Conservation (phyloP, 306 rosid genomes). For the Potentilla sterilis region DNA sequence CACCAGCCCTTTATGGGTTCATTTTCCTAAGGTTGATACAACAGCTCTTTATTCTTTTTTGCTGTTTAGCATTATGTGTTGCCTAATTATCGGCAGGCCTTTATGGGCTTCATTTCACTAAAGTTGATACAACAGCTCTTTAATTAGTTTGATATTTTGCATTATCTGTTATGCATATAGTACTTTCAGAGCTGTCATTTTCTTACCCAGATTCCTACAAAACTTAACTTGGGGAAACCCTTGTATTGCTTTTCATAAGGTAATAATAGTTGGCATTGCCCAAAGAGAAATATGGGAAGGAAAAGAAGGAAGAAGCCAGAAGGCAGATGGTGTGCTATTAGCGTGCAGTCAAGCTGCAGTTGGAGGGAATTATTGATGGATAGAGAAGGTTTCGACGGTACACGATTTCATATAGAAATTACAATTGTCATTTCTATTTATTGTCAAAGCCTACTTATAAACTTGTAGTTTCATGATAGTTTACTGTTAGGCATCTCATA, state of each 20-base stretch:
- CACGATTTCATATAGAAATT: neutral
- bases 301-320: conserved; percentile 5
- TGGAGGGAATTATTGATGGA: neutral
- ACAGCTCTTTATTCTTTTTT: neutral
- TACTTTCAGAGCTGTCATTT: neutral
- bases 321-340: conserved; percentile 9
- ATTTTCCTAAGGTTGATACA: conserved; percentile 3
- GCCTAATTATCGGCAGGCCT: conserved; percentile 11
- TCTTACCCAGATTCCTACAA: neutral
- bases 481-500: neutral
- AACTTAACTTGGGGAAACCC: conserved; percentile 3
- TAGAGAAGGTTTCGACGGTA: neutral
- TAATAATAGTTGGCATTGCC: neutral
- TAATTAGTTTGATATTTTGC: neutral
- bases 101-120: conserved; percentile 1
- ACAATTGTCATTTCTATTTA: neutral
- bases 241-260: neutral
- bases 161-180: neutral
- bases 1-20: neutral
- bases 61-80: neutral
- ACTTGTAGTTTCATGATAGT: neutral
- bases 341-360: neutral
- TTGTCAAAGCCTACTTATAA: neutral
- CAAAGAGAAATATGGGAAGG: neutral
- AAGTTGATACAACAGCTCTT: neutral